Percentiles rank a stretch among this genome's conserved stretches.
These are phyloP conservation scores for Penicillium decumbens DNA, from an alignment of 2,329 filamentous ascomycete species.

Conservation along the genomic window DNA sequence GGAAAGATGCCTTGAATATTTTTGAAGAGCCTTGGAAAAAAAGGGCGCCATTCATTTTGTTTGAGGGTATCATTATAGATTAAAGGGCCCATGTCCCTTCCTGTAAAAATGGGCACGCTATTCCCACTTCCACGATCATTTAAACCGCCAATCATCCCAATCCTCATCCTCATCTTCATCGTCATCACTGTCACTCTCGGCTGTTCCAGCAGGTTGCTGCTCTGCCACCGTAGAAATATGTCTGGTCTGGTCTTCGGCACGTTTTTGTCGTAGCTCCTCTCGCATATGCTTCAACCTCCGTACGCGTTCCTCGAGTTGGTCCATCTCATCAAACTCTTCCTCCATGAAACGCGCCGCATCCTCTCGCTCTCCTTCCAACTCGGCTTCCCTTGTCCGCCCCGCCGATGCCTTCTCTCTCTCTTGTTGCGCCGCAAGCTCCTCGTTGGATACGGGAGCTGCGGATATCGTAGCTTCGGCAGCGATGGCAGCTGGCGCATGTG, in stretches of 20 bases:
- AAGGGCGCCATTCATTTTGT: constrained; percentile 14
- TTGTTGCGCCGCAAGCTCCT: constrained; percentile 57
- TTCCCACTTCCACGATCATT: constrained; percentile 19
- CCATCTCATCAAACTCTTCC: constrained; percentile 79
- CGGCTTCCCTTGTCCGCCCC: constrained; percentile 45
- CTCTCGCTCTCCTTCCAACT: constrained; percentile 65
- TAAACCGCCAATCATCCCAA: constrained; percentile 45
- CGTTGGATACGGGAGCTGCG: constrained; percentile 62
- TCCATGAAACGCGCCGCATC: constrained; percentile 69
- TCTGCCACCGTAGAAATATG: constrained; percentile 23
- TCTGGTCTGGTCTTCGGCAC: constrained; percentile 25
- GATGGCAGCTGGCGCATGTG: constrained; percentile 30
- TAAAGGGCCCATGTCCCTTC: constrained; percentile 23
- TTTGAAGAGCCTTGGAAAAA: background rate
- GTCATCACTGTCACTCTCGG: constrained; percentile 49
- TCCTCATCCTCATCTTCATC: constrained; percentile 50
- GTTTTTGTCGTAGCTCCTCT: constrained; percentile 57
- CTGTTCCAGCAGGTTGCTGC: constrained; percentile 20
- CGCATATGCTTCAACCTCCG: constrained; percentile 64
- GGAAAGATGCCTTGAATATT: background rate
- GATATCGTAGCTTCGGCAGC: constrained; percentile 57
- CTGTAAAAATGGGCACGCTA: constrained; percentile 18
- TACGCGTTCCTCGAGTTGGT: constrained; percentile 68
- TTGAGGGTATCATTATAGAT: constrained; percentile 36
- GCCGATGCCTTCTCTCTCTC: constrained; percentile 44